Base-by-base conservation (phyloP, 164 flowering plant genomes). In the Sedum album region DNA sequence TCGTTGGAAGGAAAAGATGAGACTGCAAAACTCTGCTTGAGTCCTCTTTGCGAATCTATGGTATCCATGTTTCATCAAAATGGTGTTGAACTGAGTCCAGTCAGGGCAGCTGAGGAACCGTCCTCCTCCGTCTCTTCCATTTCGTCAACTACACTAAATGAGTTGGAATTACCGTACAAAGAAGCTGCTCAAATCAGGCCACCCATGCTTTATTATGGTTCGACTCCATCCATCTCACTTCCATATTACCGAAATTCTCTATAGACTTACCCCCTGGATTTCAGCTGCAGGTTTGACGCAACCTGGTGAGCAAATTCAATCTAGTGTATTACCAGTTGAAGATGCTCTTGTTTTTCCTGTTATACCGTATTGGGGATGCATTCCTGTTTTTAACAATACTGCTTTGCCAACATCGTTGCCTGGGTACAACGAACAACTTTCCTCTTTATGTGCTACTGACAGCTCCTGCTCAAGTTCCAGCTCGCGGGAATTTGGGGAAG, bases 401-500 rank as follows among this genome's bases (percentile, higher is more conserved):
- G 62, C 62, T 14, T 28, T 30, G 62, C 26, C 70, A 18, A 41
- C 82, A 13, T 78, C 20, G 70, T 68, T 60, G 68, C 65, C 49
- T 60, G 79, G 49, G 63, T 28, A 6, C 31, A 57, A 20, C 20
- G 18, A 57, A 48, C 10, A 70, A 72, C 23, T 71, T 83, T 23
- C 70, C 82, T 0, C 74, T 79, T 68, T 67, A 82, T 3, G 60
- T 76, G 11, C 33, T 57, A 73, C 74, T 73, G 79, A 76, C 66
- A 60, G 76, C 48, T 72, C 79, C 62, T 28, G 33, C 74, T 75
- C 80, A 28, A 79, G 73, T 62, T 79, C 69, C 41, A 73, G 78
- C 68, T 82, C 83, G 2, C 79, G 79, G n/a, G 53, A 82, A 74
- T 46, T 70, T 83, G 18, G 88, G 88, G 42, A 86, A 86, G 72